Base-by-base conservation (phyloP, 495 filamentous ascomycete species). In the Penicillium manginii region DNA sequence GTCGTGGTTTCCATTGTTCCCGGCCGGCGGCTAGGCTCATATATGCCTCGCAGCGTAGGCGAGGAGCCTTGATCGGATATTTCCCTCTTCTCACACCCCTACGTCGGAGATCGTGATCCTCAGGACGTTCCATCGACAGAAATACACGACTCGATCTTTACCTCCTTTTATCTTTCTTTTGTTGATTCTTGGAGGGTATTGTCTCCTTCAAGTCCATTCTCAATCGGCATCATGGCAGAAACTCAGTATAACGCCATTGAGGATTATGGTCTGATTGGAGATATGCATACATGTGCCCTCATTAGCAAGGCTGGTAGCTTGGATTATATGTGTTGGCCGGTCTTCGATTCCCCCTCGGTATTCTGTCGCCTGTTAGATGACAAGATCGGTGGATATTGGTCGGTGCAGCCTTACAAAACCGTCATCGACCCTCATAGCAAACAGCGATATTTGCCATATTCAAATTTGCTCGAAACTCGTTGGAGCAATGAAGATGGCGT, bases 271-370 rank as follows among this genome's bases (percentile, higher is more conserved):
- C 74, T 91, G 58, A 88, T 90, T 66, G 88, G 88, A 14, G 89
- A 90, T 65, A 89, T 90, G 87, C 79, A 84, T 63, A 90, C 88
- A n/a, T 88, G 85, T 73, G 87, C 88, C 21, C 74, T 91, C 26
- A 81, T 89, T 32, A 86, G 85, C 66, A 86, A 88, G 65, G 84
- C 86, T 58, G 88, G 88, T 14, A 87, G 85, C 61, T 65, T 90
- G 61, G 88, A 90, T 70, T 90, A 83, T 62, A 88, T 91, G 86
- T 91, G 88, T 67, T 91, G 88, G 86, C 86, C 86, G 6, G 84
- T 86, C 52, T 88, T 88, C 55, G 85, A 88, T 69, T 88, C 86
- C 2, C 85, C 86, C 1, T 80, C 83, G 0, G 72, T 88, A 54
- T 89, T 88, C 68, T 87, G 86, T 65, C 81, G 86, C 51, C 74